Conservation (phyloP, 2,329 filamentous ascomycete genomes). For the Ceratocystis cubensis region DNA sequence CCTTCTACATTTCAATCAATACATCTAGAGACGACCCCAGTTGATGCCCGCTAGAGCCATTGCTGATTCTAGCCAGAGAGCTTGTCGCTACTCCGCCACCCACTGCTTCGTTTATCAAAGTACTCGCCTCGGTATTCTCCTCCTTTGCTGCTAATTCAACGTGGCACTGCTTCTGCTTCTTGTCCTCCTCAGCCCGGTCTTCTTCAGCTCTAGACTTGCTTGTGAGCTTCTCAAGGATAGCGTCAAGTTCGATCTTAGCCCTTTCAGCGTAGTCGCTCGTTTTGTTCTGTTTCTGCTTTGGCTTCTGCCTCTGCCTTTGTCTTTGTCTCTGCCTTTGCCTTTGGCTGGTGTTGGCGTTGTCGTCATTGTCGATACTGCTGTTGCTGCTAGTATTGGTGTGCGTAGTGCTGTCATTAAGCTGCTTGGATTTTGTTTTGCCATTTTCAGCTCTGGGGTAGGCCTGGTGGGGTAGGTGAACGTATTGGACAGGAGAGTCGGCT, state of each 20-base stretch:
- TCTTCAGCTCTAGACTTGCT: not conserved
- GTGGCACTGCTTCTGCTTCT: not conserved
- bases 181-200: not conserved
- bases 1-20: not conserved
- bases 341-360: not conserved
- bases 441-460: no score
- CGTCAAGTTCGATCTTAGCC: not conserved
- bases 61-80: not conserved
- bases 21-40: not conserved
- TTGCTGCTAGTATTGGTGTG: no score
- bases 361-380: not conserved
- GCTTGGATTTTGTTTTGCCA: no score
- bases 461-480: not conserved
- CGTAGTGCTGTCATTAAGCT: no score
- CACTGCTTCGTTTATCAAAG: no score
- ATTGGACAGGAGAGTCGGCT: not conserved
- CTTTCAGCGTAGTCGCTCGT: not conserved
- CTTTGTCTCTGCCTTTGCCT: not conserved
- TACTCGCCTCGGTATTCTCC: no score
- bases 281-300: not conserved
- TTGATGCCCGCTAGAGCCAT: not conserved
- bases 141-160: not conserved
- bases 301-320: not conserved
- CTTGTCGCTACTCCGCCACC: not conserved
- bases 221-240: not conserved